Percentiles rank a stretch among this genome's conserved stretches.
phyloP scores from a whole-genome alignment of 768 basidiomycete genomes.

The Clavaria fumosa region DNA sequence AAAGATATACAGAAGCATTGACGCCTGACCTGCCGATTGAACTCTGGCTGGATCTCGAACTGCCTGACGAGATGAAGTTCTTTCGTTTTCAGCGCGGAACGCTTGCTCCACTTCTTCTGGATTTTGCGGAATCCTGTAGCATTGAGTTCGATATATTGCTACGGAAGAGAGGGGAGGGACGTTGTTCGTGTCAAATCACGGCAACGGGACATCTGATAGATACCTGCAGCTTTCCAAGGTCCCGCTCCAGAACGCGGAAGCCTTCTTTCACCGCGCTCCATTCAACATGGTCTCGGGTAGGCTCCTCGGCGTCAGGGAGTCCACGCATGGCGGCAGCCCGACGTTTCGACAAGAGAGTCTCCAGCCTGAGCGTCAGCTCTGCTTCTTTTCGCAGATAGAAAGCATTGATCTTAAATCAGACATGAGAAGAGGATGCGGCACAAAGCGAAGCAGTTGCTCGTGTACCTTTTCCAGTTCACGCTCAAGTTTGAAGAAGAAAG shows the following conservation, averaged over 20 bases:
- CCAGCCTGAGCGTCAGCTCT: slow-evolving; percentile 80
- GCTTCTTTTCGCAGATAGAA: slow-evolving; percentile 98
- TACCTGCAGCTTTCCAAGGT: slow-evolving; percentile 91
- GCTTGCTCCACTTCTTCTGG: slow-evolving; percentile 96
- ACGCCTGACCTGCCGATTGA: slow-evolving; percentile 77
- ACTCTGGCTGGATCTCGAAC: slow-evolving; percentile 97
- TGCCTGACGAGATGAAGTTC: slow-evolving; percentile 92
- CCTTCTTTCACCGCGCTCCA: slow-evolving; percentile 97
- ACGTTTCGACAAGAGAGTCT: slow-evolving; percentile 87
- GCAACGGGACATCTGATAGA: slow-evolving; percentile 9
- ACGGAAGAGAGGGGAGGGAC: too few species aligned
- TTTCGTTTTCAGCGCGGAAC: slow-evolving; percentile 88
- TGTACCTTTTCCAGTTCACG: slow-evolving; percentile 91
- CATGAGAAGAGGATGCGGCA: slow-evolving; percentile 7
- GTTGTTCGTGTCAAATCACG: slow-evolving; percentile 12
- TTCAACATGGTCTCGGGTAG: slow-evolving; percentile 58
- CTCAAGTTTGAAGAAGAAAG: slow-evolving; percentile 98
- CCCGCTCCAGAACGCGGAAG: slow-evolving; percentile 84
- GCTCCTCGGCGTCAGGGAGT: slow-evolving; percentile 54
- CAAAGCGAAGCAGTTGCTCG: too few species aligned
- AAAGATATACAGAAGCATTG: slow-evolving; percentile 3
- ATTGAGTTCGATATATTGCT: slow-evolving; percentile 98
- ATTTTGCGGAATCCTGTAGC: slow-evolving; percentile 95
- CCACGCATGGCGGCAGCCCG: slow-evolving; percentile 65
- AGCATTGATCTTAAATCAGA: slow-evolving; percentile 65